Percentiles rank a stretch among this genome's conserved stretches.
Evolutionary conservation across 1,139 yeast species (phyloP).

Genomic region (Kodamaea sp.): DNA sequence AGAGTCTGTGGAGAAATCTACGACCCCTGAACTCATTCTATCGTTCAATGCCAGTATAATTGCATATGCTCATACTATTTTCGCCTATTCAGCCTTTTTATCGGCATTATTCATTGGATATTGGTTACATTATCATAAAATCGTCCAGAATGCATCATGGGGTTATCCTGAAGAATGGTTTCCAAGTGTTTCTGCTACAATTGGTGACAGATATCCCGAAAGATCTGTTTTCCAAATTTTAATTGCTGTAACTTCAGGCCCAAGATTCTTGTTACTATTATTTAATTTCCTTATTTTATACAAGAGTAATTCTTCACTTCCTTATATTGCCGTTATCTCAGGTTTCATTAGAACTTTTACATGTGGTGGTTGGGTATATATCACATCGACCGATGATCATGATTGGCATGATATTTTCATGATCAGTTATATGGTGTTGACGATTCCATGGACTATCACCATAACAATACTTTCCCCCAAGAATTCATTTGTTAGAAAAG

Average conservation of each 20-base stretch:
- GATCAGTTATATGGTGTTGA: conserved; percentile 83
- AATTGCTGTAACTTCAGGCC: conserved; percentile 78
- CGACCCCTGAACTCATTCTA: conserved; percentile 7
- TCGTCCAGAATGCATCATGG: conserved; percentile 77
- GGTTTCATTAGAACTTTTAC: conserved; percentile 85
- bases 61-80: conserved; percentile 66
- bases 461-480: conserved; percentile 54
- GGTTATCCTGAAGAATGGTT: conserved; percentile 99
- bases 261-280: conserved; percentile 72
- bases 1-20: not conserved
- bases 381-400: conserved; percentile 95
- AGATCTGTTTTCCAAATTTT: conserved; percentile 85
- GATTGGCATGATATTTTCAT: conserved; percentile 94
- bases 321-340: conserved; percentile 43
- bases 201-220: conserved; percentile 96
- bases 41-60: conserved; percentile 57
- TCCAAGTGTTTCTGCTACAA: conserved; percentile 94
- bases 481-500: conserved; percentile 44
- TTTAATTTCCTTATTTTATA: conserved; percentile 51
- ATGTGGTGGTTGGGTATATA: conserved; percentile 98
- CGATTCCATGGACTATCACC: conserved; percentile 85
- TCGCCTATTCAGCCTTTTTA: conserved; percentile 69
- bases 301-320: conserved; percentile 36
- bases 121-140: conserved; percentile 74
- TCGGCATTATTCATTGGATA: conserved; percentile 74